Evolutionary conservation across 352 stramenopile species (phyloP), one percentile per base, ranked within the genome.

Genomic region (Globisporangium parvum): DNA sequence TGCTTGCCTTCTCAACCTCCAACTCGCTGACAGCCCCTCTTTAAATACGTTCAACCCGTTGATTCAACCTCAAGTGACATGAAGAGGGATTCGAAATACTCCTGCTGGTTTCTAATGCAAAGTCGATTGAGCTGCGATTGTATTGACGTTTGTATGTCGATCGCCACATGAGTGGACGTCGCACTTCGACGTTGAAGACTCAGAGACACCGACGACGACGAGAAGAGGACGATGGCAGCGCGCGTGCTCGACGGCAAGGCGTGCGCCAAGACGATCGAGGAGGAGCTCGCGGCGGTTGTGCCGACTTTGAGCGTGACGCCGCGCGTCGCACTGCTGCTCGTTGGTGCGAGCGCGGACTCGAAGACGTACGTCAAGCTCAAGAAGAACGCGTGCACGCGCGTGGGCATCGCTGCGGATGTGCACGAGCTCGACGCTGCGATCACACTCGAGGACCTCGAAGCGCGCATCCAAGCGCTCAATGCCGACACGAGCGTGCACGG

Each of bases 351-450:
- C 31, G 73, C 68, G 40, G 95, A 98, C 65, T 97, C 87, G 23
- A 69, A 75, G 18, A 96, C 90, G n/a, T 98, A 98, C 63, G 94
- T 98, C 31, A 82, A 93, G 15, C 97, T 96, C 46, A 99, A 99
- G 72, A 98, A 99, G 70, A 98, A 98, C 66, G 96, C 97, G 17
- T 98, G 92, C 70, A 88, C 70, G 21, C 93, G 98, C 57, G 84
- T 96, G 23, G 96, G 96, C 42, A 97, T 99, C 69, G 58, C 60
- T 0, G 86, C 86, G 12, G 87, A 97, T 60, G 75, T 94, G 47
- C 60, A 87, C 44, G 76, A 88, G 57, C 45, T 92, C 44, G 42
- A 73, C 37, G 72, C 68, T 45, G 73, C 67, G 47, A 54, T 71
- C 47, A 53, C 70, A 35, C 69, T 70, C 51, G 71, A 77, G 31